phyloP scores from a whole-genome alignment of 805 yeast genomes.

The Cyberlindnera mycetangii region DNA sequence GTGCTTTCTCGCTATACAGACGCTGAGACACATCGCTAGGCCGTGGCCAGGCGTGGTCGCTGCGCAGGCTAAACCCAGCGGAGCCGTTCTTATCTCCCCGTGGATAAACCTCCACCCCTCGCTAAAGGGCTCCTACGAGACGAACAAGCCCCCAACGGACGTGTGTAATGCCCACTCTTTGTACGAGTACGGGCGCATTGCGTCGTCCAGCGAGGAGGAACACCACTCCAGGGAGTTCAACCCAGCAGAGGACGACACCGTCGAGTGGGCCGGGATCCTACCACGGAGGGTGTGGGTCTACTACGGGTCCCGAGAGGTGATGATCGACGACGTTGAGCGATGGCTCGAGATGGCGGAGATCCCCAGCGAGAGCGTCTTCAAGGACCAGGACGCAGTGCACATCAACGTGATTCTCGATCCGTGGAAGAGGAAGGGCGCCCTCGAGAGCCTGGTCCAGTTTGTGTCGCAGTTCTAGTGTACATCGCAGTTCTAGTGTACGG shows the following conservation, averaged over 20 bases:
- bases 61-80: constrained; percentile 1
- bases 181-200: constrained; percentile 5
- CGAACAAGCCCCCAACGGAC: constrained; percentile 8
- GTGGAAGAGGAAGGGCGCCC: background rate
- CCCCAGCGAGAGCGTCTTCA: constrained; percentile 1
- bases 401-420: constrained; percentile 8
- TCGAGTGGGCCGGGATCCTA: constrained; percentile 5
- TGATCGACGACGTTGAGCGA: constrained; percentile 8
- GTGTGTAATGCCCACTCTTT: constrained; percentile 5
- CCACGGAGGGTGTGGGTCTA: constrained; percentile 6
- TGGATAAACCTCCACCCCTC: constrained; percentile 19
- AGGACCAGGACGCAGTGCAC: constrained; percentile 6
- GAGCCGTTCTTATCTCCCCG: constrained; percentile 16
- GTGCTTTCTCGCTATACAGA: constrained; percentile 25
- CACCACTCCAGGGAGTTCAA: constrained; percentile 2
- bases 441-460: background rate
- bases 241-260: constrained; percentile 8
- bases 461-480: constrained; percentile 2
- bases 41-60: constrained; percentile 5
- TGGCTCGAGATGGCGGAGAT: constrained; percentile 5
- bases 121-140: constrained; percentile 4
- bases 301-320: constrained; percentile 7
- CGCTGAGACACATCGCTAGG: constrained; percentile 11
- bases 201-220: background rate
- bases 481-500: no score